phyloP scores from a whole-genome alignment of 2,329 filamentous ascomycete genomes.

The Scedosporium aurantiacum region DNA sequence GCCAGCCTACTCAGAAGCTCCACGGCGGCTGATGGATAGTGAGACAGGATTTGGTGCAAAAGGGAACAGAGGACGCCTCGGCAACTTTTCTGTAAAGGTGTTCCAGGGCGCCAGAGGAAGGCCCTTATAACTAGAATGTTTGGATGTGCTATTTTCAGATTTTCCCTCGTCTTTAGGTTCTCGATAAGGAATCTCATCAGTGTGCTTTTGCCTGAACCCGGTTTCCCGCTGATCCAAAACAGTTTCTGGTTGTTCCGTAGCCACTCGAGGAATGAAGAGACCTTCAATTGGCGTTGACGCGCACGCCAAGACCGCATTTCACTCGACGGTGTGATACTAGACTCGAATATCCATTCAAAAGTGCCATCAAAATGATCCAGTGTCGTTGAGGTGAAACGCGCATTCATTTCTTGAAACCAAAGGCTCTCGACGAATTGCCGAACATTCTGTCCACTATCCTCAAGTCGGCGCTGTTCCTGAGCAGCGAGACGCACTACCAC shows the following conservation, averaged over 20 bases:
- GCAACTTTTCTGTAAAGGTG: neutral
- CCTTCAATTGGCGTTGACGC: no score
- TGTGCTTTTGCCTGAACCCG: neutral
- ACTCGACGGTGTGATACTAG: no score
- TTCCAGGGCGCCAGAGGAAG: neutral
- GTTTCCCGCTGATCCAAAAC: neutral
- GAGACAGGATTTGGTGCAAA: neutral
- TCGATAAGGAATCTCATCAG: neutral
- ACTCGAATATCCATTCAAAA: neutral
- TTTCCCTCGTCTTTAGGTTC: neutral
- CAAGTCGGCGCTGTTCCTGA: neutral
- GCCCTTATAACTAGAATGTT: neutral
- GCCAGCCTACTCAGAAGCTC: neutral
- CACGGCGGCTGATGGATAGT: neutral
- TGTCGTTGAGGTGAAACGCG: neutral
- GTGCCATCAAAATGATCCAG: neutral
- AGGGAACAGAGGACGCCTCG: neutral
- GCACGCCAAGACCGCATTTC: no score
- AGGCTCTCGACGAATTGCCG: neutral
- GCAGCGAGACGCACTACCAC: no score
- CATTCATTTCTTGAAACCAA: neutral
- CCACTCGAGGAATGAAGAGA: neutral
- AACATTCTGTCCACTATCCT: neutral
- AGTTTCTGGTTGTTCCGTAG: neutral
- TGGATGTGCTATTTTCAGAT: neutral